Base-by-base conservation (phyloP, 1,284 basidiomycete genomes). In the Gymnopus androsaceus region DNA sequence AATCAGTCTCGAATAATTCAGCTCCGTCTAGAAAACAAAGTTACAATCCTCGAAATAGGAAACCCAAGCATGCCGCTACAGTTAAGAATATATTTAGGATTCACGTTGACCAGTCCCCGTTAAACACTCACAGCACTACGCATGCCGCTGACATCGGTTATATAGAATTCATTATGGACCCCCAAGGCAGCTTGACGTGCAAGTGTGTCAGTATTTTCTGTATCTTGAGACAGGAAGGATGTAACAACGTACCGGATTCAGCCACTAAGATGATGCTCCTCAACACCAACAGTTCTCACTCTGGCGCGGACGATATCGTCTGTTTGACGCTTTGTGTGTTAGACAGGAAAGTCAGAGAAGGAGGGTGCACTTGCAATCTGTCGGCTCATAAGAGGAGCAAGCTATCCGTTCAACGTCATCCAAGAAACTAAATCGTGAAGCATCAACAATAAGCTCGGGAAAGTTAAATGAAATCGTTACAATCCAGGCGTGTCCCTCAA, bases 71-170 rank as follows among this genome's bases (percentile, higher is more conserved):
- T 80, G 76, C 15, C 84, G 78, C 81, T 82, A 62, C 2, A 28
- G 42, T 31, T 9, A 30, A 41, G 38, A 42, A 25, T 14, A 31
- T 30, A 19, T 28, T 36, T 21, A 47, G 30, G 17, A n/a, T n/a
- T n/a, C n/a, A n/a, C n/a, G n/a, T n/a, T n/a, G n/a, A n/a, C n/a
- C n/a, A n/a, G n/a, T n/a, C n/a, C n/a, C n/a, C n/a, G n/a, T n/a
- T n/a, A n/a, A n/a, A n/a, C n/a, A n/a, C 71, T 57, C 58, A 83
- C 82, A 65, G 78, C 77, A 57, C 73, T 78, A 52, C 82, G 75
- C 42, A 78, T 79, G 28, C 87, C 87, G 45, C 87, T 84, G 1
- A 89, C 87, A 54, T 89, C 87, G 44, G 83, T 85, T 54, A 88
- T 83, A 59, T 80, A 84, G 67, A 85, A 84, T 52, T 87, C 85